Evolutionary conservation across 2,329 filamentous ascomycete genomes (phyloP).

Genomic region (Alternaria panax): DNA sequence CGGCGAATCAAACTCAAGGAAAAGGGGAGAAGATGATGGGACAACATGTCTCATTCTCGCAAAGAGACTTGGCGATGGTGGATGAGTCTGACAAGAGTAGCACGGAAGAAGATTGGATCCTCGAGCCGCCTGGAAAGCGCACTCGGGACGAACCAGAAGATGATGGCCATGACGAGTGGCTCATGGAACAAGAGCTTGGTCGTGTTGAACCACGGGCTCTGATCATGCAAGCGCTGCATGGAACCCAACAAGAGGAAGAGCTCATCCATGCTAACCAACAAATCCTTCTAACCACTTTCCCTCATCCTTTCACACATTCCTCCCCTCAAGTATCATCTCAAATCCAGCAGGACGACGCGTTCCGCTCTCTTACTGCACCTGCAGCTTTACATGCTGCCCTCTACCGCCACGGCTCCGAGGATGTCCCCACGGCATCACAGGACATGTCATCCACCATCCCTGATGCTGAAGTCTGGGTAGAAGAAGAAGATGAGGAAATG

Average conservation of each 20-base stretch:
- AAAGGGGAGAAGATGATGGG: too few relatives aligned
- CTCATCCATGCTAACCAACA: neutral
- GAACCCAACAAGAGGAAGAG: neutral
- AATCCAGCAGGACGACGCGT: neutral
- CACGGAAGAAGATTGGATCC: neutral
- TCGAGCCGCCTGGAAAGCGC: neutral
- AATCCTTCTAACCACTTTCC: neutral
- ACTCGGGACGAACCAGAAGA: neutral
- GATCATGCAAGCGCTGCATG: too few relatives aligned
- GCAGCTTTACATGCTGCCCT: too few relatives aligned
- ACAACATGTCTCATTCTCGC: too few relatives aligned
- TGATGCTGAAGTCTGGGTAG: constrained; percentile 28
- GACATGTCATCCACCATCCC: constrained; percentile 20
- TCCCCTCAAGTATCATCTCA: too few relatives aligned
- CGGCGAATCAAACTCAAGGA: too few relatives aligned
- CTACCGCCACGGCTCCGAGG: constrained; percentile 41
- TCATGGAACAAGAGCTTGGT: neutral
- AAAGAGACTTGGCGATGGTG: neutral
- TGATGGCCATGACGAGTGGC: neutral
- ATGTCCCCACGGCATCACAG: constrained; percentile 38
- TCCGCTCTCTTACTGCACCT: too few relatives aligned
- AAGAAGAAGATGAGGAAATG: constrained; percentile 47
- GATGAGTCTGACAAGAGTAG: neutral
- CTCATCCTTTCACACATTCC: too few relatives aligned
- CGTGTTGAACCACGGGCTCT: neutral